Conservation (phyloP, 139 green algal genomes). For the Yamagishiella unicocca region DNA sequence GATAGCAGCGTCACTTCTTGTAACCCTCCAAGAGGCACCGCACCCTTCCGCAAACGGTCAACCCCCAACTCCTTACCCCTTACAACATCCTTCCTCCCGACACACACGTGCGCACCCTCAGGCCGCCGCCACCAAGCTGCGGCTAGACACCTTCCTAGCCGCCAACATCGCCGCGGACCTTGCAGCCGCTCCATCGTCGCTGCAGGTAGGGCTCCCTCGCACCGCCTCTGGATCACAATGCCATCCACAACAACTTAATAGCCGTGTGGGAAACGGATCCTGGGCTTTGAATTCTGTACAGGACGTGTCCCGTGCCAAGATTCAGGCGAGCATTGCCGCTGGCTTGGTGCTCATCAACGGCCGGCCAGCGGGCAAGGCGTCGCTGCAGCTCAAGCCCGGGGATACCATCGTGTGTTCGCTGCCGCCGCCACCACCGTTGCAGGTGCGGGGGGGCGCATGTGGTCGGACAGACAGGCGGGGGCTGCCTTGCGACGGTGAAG, state of each 20-base stretch:
- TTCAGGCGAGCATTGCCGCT: conserved; percentile 74
- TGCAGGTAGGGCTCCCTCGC: not conserved
- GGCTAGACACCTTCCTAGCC: conserved; percentile 51
- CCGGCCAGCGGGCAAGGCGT: conserved; percentile 61
- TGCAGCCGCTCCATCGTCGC: not conserved
- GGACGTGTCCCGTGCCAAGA: conserved; percentile 69
- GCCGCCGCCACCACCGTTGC: conserved; percentile 65
- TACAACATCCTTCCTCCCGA: not conserved
- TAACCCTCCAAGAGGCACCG: too few relatives aligned
- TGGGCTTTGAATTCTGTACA: too few relatives aligned
- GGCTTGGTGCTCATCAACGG: conserved; percentile 81
- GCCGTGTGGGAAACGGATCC: too few relatives aligned
- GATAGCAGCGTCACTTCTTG: too few relatives aligned
- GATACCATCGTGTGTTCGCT: conserved; percentile 76
- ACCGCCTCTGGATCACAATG: too few relatives aligned
- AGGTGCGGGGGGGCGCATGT: too few relatives aligned
- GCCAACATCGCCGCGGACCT: not conserved
- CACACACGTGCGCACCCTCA: not conserved
- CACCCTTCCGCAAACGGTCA: too few relatives aligned
- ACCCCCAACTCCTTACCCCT: too few relatives aligned
- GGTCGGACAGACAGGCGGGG: too few relatives aligned
- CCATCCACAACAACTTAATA: too few relatives aligned
- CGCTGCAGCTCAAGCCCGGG: conserved; percentile 62
- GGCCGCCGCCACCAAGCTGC: conserved; percentile 29
- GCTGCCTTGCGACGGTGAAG: too few relatives aligned